Evolutionary conservation across 306 rosid genomes (phyloP).

Genomic region (apple (Malus domestica)): DNA sequence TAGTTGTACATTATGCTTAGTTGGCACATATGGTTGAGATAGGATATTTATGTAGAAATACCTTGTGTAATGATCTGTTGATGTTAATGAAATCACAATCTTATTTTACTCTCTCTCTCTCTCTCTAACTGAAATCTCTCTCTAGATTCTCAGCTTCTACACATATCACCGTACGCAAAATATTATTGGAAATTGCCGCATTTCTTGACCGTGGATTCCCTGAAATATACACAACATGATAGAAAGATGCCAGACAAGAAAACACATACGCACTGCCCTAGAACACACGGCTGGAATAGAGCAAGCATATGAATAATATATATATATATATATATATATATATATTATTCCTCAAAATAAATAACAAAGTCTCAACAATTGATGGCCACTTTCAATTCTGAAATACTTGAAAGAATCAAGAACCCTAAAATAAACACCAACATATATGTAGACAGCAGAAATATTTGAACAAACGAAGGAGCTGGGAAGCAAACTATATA

Average conservation of each 20-base stretch:
- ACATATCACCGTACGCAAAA: neutral
- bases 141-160: too few relatives aligned
- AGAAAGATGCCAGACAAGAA: slow-evolving; percentile 5
- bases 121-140: too few relatives aligned
- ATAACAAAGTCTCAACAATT: neutral
- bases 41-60: too few relatives aligned
- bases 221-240: neutral
- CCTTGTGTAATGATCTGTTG: too few relatives aligned
- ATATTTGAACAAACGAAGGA: slow-evolving; percentile 2
- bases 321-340: neutral
- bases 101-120: too few relatives aligned
- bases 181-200: slow-evolving; percentile 2
- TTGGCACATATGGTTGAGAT: too few relatives aligned
- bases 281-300: neutral
- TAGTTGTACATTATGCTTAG: too few relatives aligned
- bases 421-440: neutral
- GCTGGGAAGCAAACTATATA: neutral
- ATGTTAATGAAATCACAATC: too few relatives aligned
- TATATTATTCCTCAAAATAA: neutral
- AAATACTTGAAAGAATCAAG: neutral
- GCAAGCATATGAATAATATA: neutral
- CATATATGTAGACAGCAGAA: neutral
- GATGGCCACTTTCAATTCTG: neutral
- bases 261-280: slow-evolving; percentile 5
- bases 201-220: slow-evolving; percentile 11